Evolutionary conservation across 2,329 filamentous ascomycete genomes (phyloP).

Genomic region (Penicillium sp.): DNA sequence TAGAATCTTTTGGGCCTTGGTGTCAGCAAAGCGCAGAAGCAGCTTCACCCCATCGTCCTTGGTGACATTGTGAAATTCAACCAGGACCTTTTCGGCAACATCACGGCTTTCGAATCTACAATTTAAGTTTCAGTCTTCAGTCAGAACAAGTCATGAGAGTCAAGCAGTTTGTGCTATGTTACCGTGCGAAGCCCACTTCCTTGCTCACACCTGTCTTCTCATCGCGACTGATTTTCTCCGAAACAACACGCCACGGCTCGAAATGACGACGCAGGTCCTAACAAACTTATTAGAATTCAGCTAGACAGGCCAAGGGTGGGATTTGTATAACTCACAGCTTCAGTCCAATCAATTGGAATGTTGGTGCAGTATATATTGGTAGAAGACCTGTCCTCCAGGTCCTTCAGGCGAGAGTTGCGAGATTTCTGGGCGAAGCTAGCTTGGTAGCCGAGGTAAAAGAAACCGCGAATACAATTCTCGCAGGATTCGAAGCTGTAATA

Average conservation of each 20-base stretch:
- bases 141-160: slow-evolving; percentile 1
- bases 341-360: slow-evolving; percentile 85
- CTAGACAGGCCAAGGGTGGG: slow-evolving; percentile 2
- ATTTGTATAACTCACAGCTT: slow-evolving; percentile 64
- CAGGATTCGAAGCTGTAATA: slow-evolving; percentile 85
- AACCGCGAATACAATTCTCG: slow-evolving; percentile 92
- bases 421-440: slow-evolving; percentile 98
- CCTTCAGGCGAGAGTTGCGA: slow-evolving; percentile 97
- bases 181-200: slow-evolving; percentile 97
- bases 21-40: slow-evolving; percentile 96
- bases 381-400: slow-evolving; percentile 81
- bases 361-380: slow-evolving; percentile 99
- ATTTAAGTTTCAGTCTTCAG: slow-evolving; percentile 11
- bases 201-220: slow-evolving; percentile 82
- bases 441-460: slow-evolving; percentile 92
- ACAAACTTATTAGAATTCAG: slow-evolving; percentile 56
- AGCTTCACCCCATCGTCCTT: slow-evolving; percentile 78
- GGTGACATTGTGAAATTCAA: slow-evolving; percentile 76
- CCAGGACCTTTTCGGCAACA: slow-evolving; percentile 85
- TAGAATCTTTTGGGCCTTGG: slow-evolving; percentile 90
- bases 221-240: slow-evolving; percentile 92
- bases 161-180: slow-evolving; percentile 19
- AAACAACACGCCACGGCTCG: slow-evolving; percentile 65
- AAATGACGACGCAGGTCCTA: slow-evolving; percentile 68
- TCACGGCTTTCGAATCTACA: slow-evolving; percentile 82